Evolutionary conservation across 768 basidiomycete species (phyloP), one percentile per base, ranked within the genome.

Genomic region (Tylopilus sp.): DNA sequence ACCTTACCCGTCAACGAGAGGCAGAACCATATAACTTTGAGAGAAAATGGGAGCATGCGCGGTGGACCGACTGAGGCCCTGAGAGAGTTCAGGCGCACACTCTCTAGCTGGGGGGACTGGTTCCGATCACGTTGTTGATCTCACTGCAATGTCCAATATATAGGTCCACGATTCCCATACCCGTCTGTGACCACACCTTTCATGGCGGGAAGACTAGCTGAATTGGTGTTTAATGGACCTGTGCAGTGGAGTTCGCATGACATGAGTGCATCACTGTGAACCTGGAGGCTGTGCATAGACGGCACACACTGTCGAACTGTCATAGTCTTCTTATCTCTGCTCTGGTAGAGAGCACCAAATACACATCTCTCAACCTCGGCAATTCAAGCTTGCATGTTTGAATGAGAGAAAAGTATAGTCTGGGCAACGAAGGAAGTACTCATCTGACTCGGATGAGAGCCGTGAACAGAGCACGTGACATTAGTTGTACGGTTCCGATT

Each of bases 21-120:
- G 56, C 71, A 69, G 56, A 81, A 81, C 82, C 82, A 86, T 42
- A 69, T 69, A 40, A 78, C 68, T 69, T 78, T 85, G 48, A 85
- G 71, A 43, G 75, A 72, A 48, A 77, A 78, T 18, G 79, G 72
- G 31, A 84, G 73, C 83, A 85, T 85, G 33, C 35, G 39, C 6
- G 15, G 33, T 18, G 9, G 41, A 18, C 38, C 28, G 36, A 18
- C 36, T 18, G 51, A 42, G 31, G 15, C 12, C 12, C 40, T 5
- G 38, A 40, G 41, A n/a, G 40, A 40, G 23, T 20, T 22, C 40
- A 23, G 23, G 22, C 20, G 30, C 31, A 41, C n/a, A 31, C 40
- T 40, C 17, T 30, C 20, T 6, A 8, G 26, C 25, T 22, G 39
- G 47, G 18, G 6, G 21, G 18, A 25, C 41, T 17, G 23, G 6